Conservation (phyloP, 306 rosid species). For the Dalbergia cultrata region DNA sequence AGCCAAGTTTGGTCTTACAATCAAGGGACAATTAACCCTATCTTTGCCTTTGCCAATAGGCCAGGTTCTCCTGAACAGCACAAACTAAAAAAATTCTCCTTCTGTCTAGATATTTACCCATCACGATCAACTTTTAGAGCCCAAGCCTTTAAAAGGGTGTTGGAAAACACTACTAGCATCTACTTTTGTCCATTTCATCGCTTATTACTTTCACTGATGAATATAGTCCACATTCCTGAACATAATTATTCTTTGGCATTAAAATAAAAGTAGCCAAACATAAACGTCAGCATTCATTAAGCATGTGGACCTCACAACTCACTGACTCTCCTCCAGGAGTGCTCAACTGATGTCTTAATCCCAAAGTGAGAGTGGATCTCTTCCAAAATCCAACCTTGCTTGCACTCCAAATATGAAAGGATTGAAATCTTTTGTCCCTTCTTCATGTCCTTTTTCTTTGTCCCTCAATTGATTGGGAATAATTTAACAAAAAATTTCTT, state of each 20-base stretch:
- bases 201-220: constrained; percentile 35
- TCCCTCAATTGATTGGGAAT: not conserved
- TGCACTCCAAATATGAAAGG: not conserved
- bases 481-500: not conserved
- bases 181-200: constrained; percentile 36
- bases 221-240: constrained; percentile 39
- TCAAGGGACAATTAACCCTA: not conserved
- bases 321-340: constrained; percentile 11
- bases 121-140: not conserved
- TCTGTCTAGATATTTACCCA: not conserved
- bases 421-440: not conserved
- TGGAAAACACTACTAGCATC: constrained; percentile 25
- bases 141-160: not conserved
- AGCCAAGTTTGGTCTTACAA: not conserved
- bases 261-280: constrained; percentile 27
- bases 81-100: not conserved
- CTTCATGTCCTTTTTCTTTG: not conserved
- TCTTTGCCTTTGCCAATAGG: not conserved
- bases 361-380: constrained; percentile 14
- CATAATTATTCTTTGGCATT: constrained; percentile 19
- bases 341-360: constrained; percentile 28
- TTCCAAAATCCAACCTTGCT: constrained; percentile 21
- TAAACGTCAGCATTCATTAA: constrained; percentile 24
- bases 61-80: not conserved
- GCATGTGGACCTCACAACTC: constrained; percentile 4